Evolutionary conservation across 2,329 filamentous ascomycete genomes (phyloP), one percentile per base, ranked within the genome.

Genomic region (Phaeosphaeriaceae sp.): DNA sequence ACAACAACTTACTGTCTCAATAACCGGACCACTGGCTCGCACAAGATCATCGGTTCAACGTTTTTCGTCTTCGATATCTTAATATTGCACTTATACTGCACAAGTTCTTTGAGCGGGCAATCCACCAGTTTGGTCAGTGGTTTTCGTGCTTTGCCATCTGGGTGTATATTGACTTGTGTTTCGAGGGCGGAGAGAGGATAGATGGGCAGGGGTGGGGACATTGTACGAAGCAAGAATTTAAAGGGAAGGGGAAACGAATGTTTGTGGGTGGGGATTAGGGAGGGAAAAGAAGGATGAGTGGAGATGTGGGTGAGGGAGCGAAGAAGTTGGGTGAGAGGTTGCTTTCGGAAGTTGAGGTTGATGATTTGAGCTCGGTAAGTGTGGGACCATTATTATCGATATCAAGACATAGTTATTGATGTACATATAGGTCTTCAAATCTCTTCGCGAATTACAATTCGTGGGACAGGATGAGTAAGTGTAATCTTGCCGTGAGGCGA

Each of bases 81-180:
- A 8, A 84, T 72, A 63, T 84, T 79, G 70, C 85, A 88, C 20
- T 79, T 79, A 64, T 86, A 87, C 71, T 88, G 85, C 38, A 83
- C 73, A 69, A 87, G 70, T 66, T 87, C 82, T 58, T 82, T 75
- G 33, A 87, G 70, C 48, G 78, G 71, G 67, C 85, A 87, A 41
- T 82, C 73, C 45, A 74, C 67, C 5, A 87, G 74, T 26, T 82
- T 73, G 51, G 84, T 72, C 13, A 77, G 72, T n/a, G 67, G 69
- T 66, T 85, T 85, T 52, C 81, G 80, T 42, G 73, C 69, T 64
- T 81, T 77, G 74, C 72, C 82, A 55, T 70, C 76, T 56, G 77
- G 76, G 67, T 76, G 77, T 37, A 73, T 75, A 58, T 85, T 81
- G 57, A 86, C 70, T 54, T 77, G 76, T 13, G 76, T 60, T 26